Base-by-base conservation (phyloP, 257 asterid genomes). In the Petunia secreta region DNA sequence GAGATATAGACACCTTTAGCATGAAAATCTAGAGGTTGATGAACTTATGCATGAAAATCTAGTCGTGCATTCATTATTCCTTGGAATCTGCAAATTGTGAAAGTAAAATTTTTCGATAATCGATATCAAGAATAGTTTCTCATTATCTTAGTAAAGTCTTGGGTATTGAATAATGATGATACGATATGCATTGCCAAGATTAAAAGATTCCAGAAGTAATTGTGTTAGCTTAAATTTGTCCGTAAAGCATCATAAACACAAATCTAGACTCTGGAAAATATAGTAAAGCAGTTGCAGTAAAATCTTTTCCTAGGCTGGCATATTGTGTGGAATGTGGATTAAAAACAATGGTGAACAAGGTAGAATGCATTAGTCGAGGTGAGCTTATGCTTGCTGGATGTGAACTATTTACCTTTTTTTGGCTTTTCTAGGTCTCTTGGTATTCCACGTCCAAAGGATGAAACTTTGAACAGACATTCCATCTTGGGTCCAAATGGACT, bases 401-500 rank as follows among this genome's bases (percentile, higher is more conserved):
- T 54, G 69, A 58, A 50, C 63, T 36, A n/a, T 81, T 43, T 82
- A 59, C 77, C 68, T 71, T 48, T 54, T 7, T 71, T 75, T 67
- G 76, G 13, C 79, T 85, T 84, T 75, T 50, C 43, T 80, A 95
- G 99, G 84, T 81, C 96, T 52, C 81, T 86, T 71, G 90, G 83
- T 84, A 75, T 90, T 75, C 93, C 91, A 59, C 97, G 89, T 16
- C 92, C 99, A 41, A 93, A 81, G 88, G 97, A 91, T 75, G 98
- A 95, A 87, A 93, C 98, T 80, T 97, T 95, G 82, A 86, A 91
- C 80, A 92, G 91, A 82, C 99, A 93, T 89, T 95, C 98, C 57
- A 92, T 95, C 85, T 88, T 95, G 86, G 98, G 98, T 78, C 98
- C 97, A 71, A 90, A 86, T 84, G 98, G 98, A 82, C 99, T 95